Conservation (phyloP, 2,329 filamentous ascomycete genomes). For the Fusarium pseudograminearum region DNA sequence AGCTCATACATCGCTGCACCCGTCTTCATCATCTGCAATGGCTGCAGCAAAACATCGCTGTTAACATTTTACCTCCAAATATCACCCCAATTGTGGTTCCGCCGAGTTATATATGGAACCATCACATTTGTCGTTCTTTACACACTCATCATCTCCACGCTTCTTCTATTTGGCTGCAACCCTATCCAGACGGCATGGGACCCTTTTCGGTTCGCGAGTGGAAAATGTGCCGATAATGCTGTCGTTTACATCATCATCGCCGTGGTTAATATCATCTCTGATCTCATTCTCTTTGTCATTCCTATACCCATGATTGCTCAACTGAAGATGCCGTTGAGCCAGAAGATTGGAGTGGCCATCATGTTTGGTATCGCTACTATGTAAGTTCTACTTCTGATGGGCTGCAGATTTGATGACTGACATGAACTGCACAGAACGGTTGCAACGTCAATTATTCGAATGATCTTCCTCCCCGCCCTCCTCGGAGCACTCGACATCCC, state of each 20-base stretch:
- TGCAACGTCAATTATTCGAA: constrained; percentile 49
- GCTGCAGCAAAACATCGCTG: constrained; percentile 53
- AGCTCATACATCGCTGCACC: constrained; percentile 46
- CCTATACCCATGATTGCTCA: constrained; percentile 59
- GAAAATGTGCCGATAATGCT: constrained; percentile 57
- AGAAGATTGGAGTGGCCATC: constrained; percentile 58
- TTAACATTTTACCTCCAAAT: constrained; percentile 53
- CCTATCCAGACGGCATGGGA: constrained; percentile 41
- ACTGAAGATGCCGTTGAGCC: constrained; percentile 58
- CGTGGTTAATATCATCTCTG: constrained; percentile 59
- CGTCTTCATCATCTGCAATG: constrained; percentile 51
- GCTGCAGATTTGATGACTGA: rapidly evolving
- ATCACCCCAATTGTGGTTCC: constrained; percentile 50
- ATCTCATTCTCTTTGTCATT: constrained; percentile 59
- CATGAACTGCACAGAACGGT: constrained; percentile 44
- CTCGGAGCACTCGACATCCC: constrained; percentile 44
- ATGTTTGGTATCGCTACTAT: constrained; percentile 59
- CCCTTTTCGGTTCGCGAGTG: constrained; percentile 43
- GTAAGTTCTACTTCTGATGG: not conserved
- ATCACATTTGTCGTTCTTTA: constrained; percentile 49
- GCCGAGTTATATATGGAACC: constrained; percentile 42
- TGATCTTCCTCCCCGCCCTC: constrained; percentile 43
- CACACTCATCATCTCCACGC: constrained; percentile 39
- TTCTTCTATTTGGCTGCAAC: constrained; percentile 39
- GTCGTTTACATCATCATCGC: constrained; percentile 63